A percentile compares a stretch with the other conserved stretches of the same genome.
Conservation (phyloP, 306 rosid species). For the Cucurbita maxima region DNA sequence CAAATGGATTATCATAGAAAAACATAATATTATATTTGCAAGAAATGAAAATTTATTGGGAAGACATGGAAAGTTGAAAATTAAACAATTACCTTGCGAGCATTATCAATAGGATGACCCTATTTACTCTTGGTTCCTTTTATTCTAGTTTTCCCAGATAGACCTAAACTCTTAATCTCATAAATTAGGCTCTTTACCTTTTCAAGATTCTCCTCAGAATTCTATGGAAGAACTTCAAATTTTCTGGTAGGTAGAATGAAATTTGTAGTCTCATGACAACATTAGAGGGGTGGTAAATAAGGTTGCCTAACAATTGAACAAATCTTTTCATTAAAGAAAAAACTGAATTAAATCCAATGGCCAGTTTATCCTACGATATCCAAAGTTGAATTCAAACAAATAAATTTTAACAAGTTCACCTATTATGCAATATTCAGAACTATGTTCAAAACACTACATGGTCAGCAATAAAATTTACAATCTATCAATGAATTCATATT, state of each 20-base stretch:
- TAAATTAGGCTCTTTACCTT: background rate
- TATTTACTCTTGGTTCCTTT: background rate
- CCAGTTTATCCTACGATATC: background rate
- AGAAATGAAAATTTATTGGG: background rate
- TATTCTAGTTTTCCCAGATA: background rate
- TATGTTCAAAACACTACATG: background rate
- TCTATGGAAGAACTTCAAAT: background rate
- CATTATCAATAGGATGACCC: background rate
- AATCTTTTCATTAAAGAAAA: background rate
- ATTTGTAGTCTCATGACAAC: background rate
- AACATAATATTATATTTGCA: background rate
- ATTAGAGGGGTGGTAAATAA: background rate
- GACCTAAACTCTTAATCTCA: background rate
- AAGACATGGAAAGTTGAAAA: background rate
- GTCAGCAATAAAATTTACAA: background rate
- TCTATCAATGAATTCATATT: background rate
- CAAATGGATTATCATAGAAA: background rate
- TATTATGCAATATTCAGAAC: background rate
- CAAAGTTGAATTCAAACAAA: background rate
- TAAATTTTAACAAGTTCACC: background rate
- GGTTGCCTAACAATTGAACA: background rate
- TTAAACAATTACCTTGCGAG: background rate
- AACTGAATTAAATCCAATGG: background rate
- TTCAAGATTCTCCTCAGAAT: background rate
- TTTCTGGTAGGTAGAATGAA: background rate